Base-by-base conservation (phyloP, 2,329 filamentous ascomycete genomes). In the Colletotrichum melonis region DNA sequence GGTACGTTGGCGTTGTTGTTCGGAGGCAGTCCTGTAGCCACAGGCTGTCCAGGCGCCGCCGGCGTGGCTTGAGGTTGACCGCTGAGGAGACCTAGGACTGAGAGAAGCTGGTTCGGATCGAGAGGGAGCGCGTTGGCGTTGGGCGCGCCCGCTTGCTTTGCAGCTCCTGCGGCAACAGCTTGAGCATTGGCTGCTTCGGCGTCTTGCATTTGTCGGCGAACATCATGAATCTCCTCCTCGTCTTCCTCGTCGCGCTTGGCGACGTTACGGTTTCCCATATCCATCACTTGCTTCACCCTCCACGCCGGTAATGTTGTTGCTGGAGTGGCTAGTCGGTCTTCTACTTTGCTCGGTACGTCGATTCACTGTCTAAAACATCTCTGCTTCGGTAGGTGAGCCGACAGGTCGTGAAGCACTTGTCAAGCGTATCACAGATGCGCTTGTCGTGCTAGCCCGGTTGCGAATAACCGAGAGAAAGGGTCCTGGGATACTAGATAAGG, bases 1-100 rank as follows among this genome's bases (percentile, higher is more conserved):
- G 71, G 71, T 8, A 73, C 60, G 4, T 73, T 73, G 9, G 71
- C 67, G 11, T 71, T 71, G 24, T 73, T 73, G 26, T 73, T 73
- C 30, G 69, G 69, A 12, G 69, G 65, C 22, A 71, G 6, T 3
- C 56, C 35, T 11, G 54, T 62, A 4, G 42, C 42, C 16, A 19
- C 55, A 24, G 2, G 70, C 12, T 19, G 26, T 49, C 42, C 24
- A n/a, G 28, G 22, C 24, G 60, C 55, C 5, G 57, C 49, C 4
- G 52, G 19, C 5, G 65, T 54, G 19, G 46, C 59, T 28, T 52
- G 60, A 3, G 67, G 55, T 5, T 56, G 63, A 14, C 14, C 26
- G 19, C 4, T 26, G 19, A 70, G 55, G 6, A 42, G 32, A 1
- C 52, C 70, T 11, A 73, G 24, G 4, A 73, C 59, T 4, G 71